Percentiles rank a stretch among this genome's conserved stretches.
phyloP scores from a whole-genome alignment of 208 protist genomes.

The Trypanosoma congolense region DNA sequence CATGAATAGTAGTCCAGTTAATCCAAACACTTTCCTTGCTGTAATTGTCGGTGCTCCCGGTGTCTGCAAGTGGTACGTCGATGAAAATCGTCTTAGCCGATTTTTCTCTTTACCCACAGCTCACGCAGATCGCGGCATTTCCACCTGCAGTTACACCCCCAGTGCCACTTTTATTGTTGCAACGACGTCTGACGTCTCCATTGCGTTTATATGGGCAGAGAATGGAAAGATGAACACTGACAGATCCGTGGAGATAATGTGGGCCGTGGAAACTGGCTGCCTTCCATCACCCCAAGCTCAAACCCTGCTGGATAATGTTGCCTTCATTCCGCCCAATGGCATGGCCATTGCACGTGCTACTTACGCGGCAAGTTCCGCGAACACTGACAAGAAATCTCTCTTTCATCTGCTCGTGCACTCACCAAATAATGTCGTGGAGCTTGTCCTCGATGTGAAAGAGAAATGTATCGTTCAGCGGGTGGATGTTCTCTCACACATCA shows the following conservation, averaged over 20 bases:
- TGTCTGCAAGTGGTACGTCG: slow-evolving; percentile 80
- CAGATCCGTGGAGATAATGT: slow-evolving; percentile 60
- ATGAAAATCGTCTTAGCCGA: slow-evolving; percentile 57
- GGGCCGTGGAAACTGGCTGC: slow-evolving; percentile 53
- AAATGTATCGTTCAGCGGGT: slow-evolving; percentile 65
- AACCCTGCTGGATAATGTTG: not conserved
- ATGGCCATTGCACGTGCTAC: slow-evolving; percentile 68
- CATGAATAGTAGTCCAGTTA: slow-evolving; percentile 70
- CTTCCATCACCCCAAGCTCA: not conserved
- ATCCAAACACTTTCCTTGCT: slow-evolving; percentile 69
- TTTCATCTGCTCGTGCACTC: slow-evolving; percentile 78
- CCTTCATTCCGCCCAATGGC: slow-evolving; percentile 26
- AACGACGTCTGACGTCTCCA: slow-evolving; percentile 54
- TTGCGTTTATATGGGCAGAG: slow-evolving; percentile 66
- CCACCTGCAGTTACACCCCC: slow-evolving; percentile 54
- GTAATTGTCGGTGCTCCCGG: slow-evolving; percentile 63
- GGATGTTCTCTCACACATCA: slow-evolving; percentile 55
- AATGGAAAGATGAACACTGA: slow-evolving; percentile 59
- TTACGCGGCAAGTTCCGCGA: slow-evolving; percentile 29
- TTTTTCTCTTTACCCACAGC: slow-evolving; percentile 52
- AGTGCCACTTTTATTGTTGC: slow-evolving; percentile 67
- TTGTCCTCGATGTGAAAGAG: slow-evolving; percentile 67
- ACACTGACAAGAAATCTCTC: slow-evolving; percentile 72
- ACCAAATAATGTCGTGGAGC: slow-evolving; percentile 61
- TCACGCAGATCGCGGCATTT: slow-evolving; percentile 25